Percentiles rank a stretch among this genome's conserved stretches.
Evolutionary conservation across 2,329 filamentous ascomycete species (phyloP).

Genomic region (Cladosporium cucumerinum): DNA sequence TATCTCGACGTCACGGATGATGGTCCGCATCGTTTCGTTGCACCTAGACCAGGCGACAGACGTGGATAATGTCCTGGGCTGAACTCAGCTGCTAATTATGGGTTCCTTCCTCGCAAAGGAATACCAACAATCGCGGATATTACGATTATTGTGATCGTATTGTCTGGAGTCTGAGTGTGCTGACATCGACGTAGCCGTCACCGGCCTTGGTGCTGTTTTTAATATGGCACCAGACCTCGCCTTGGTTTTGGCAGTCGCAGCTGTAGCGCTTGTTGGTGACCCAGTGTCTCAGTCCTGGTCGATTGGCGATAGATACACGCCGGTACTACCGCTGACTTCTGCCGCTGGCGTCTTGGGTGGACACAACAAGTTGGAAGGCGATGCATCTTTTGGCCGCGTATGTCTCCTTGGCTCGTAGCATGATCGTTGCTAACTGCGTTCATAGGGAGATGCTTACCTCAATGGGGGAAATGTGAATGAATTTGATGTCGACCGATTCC

Average conservation of each 20-base stretch:
- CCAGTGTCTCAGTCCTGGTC: no score
- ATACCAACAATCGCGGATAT: conserved; percentile 21
- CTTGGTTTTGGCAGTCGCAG: conserved; percentile 33
- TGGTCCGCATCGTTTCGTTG: conserved; percentile 27
- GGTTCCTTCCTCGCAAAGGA: conserved; percentile 33
- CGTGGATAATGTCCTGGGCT: conserved; percentile 34
- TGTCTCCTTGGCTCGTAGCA: not conserved
- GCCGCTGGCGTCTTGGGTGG: not conserved
- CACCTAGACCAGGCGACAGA: conserved; percentile 27
- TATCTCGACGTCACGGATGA: conserved; percentile 21
- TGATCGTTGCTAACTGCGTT: not conserved
- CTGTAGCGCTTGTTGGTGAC: conserved; percentile 30
- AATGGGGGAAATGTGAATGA: no score
- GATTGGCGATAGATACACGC: not conserved
- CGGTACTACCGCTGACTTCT: not conserved
- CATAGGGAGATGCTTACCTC: not conserved
- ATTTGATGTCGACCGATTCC: not conserved
- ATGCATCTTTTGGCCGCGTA: not conserved
- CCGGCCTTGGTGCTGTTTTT: conserved; percentile 26
- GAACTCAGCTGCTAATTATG: conserved; percentile 3
- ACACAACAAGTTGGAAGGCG: no score
- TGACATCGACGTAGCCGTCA: conserved; percentile 28
- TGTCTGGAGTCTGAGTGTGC: conserved; percentile 9
- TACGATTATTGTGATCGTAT: not conserved
- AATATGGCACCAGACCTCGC: conserved; percentile 30